phyloP scores from a whole-genome alignment of 768 basidiomycete genomes.

The Tricholoma terreum region DNA sequence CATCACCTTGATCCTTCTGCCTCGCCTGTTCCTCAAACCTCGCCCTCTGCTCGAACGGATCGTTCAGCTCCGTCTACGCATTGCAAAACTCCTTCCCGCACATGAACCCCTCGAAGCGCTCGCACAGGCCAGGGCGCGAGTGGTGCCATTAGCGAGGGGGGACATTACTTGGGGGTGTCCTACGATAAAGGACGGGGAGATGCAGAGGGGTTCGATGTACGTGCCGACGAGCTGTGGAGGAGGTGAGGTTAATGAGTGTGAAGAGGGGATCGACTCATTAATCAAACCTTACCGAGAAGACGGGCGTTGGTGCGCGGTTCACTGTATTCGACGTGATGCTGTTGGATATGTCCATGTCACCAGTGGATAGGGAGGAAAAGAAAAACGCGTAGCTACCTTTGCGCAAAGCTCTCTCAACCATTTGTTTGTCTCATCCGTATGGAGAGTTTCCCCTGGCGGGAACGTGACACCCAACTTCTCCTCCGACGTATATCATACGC shows the following conservation, averaged over 20 bases:
- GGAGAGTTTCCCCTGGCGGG: constrained; percentile 88
- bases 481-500: constrained; percentile 97
- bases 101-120: constrained; percentile 98
- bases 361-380: background rate
- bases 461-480: constrained; percentile 90
- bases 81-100: constrained; percentile 99
- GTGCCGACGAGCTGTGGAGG: constrained; percentile 84
- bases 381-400: constrained; percentile 54
- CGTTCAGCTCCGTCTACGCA: constrained; percentile 99
- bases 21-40: constrained; percentile 94
- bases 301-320: constrained; percentile 95
- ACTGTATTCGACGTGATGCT: constrained; percentile 96
- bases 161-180: constrained; percentile 99
- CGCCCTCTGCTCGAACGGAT: constrained; percentile 93
- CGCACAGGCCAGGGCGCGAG: constrained; percentile 93
- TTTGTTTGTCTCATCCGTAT: constrained; percentile 83
- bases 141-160: constrained; percentile 97
- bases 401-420: constrained; percentile 81
- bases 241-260: background rate
- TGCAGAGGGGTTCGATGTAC: constrained; percentile 94
- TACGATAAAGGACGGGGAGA: constrained; percentile 96
- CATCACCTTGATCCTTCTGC: constrained; percentile 97
- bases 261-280: background rate
- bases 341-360: background rate
- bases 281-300: constrained; percentile 83